Percentiles rank a stretch among this genome's conserved stretches.
Conservation (phyloP, 2,329 filamentous ascomycete species). For the Lomentospora prolificans region DNA sequence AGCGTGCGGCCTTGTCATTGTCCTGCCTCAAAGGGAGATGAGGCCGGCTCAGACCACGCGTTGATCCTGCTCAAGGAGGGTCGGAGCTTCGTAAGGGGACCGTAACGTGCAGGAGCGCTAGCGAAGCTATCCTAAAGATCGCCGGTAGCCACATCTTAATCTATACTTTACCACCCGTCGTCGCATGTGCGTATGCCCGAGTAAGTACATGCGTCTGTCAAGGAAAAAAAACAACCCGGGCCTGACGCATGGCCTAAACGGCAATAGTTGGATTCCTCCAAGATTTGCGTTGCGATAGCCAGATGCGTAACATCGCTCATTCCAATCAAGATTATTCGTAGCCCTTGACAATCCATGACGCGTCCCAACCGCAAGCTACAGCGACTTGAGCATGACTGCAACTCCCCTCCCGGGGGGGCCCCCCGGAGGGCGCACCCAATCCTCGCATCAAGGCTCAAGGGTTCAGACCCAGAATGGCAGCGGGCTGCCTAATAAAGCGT, state of each 20-base stretch:
- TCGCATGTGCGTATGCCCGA: conserved; percentile 3
- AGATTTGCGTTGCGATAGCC: not conserved
- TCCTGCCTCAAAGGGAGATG: not conserved
- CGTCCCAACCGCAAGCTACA: no score
- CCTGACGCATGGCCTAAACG: not conserved
- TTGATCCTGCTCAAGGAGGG: not conserved
- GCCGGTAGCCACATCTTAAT: not conserved
- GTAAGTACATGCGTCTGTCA: not conserved
- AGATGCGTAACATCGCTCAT: not conserved
- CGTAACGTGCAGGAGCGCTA: not conserved
- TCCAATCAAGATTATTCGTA: no score
- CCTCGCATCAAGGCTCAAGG: no score
- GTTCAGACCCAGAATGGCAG: no score
- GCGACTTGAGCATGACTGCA: no score
- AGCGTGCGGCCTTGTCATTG: not conserved
- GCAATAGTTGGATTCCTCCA: not conserved
- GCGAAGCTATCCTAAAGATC: not conserved
- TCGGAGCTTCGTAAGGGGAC: not conserved
- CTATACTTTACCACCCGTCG: not conserved
- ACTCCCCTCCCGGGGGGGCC: no score
- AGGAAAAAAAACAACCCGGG: not conserved
- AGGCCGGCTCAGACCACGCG: not conserved
- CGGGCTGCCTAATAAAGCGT: no score
- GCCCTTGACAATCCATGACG: no score
- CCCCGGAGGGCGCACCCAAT: no score